Conservation (phyloP, 2,329 filamentous ascomycete species). For the Fusarium chuoi region DNA sequence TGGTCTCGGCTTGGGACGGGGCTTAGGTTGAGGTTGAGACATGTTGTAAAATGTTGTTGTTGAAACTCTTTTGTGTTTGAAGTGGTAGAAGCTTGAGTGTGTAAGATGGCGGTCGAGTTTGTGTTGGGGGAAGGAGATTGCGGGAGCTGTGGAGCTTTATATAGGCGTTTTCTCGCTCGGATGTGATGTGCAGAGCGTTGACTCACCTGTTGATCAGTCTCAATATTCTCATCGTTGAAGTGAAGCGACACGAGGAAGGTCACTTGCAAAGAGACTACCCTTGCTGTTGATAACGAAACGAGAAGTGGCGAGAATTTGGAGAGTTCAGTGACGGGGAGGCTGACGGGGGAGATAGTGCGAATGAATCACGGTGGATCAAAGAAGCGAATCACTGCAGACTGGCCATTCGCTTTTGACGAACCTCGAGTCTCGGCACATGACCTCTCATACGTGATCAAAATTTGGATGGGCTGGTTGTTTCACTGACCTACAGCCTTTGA, state of each 20-base stretch:
- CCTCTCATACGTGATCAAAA: rapidly evolving
- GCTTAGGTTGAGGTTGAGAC: background rate
- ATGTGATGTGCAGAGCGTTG: too few relatives aligned
- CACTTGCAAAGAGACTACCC: rapidly evolving
- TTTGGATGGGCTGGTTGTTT: too few relatives aligned
- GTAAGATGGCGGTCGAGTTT: rapidly evolving
- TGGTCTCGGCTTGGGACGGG: background rate
- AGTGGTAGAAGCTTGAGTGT: rapidly evolving
- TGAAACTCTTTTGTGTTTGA: rapidly evolving
- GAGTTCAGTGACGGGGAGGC: background rate
- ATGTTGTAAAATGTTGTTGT: background rate
- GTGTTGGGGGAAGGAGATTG: rapidly evolving
- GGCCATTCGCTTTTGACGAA: rapidly evolving
- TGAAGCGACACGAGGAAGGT: too few relatives aligned
- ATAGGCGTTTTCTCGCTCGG: rapidly evolving
- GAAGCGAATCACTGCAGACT: background rate
- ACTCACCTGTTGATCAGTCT: background rate
- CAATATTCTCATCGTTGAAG: rapidly evolving
- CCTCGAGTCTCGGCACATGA: background rate
- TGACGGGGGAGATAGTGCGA: rapidly evolving
- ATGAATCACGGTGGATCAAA: background rate
- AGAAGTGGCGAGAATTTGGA: rapidly evolving
- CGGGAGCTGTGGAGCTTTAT: background rate
- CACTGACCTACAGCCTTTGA: rapidly evolving
- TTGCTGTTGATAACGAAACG: background rate